Evolutionary conservation across 108 stramenopile species (phyloP).

Genomic region (Bacterosira constricta): DNA sequence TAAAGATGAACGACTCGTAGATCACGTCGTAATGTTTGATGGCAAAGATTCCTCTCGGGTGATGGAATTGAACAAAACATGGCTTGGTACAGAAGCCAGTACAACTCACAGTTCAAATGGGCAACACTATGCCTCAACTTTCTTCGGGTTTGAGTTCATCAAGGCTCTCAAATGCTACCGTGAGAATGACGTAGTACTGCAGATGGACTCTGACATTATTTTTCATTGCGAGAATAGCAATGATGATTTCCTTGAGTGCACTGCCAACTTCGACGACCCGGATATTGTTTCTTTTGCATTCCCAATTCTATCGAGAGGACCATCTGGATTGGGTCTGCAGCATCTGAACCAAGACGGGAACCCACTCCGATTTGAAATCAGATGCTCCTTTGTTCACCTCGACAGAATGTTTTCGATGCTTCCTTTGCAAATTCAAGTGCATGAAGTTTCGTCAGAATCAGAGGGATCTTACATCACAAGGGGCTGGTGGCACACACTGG

Average conservation of each 20-base stretch:
- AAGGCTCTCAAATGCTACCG: not conserved
- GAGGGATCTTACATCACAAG: not conserved
- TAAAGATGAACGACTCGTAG: constrained; percentile 3
- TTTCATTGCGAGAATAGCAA: constrained; percentile 1
- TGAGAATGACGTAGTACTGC: constrained; percentile 9
- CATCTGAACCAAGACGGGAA: not conserved
- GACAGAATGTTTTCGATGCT: not conserved
- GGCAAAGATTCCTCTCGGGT: constrained; percentile 5
- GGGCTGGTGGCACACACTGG: constrained; percentile 22
- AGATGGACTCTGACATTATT: constrained; percentile 17
- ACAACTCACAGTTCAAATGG: constrained; percentile 12
- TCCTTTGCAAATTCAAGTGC: not conserved
- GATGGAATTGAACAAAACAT: constrained; percentile 4
- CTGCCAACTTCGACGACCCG: constrained; percentile 5
- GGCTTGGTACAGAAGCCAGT: constrained; percentile 1
- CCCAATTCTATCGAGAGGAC: not conserved
- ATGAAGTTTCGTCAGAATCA: not conserved
- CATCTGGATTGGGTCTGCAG: not conserved
- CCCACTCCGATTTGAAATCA: constrained; percentile 2
- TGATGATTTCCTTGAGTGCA: not conserved
- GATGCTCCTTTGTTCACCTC: constrained; percentile 18
- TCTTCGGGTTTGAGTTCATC: not conserved
- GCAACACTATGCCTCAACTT: constrained; percentile 16
- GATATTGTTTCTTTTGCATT: constrained; percentile 12
- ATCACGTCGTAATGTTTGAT: constrained; percentile 4